Conservation (phyloP, 768 basidiomycete genomes). For the Boletus coccyginus region DNA sequence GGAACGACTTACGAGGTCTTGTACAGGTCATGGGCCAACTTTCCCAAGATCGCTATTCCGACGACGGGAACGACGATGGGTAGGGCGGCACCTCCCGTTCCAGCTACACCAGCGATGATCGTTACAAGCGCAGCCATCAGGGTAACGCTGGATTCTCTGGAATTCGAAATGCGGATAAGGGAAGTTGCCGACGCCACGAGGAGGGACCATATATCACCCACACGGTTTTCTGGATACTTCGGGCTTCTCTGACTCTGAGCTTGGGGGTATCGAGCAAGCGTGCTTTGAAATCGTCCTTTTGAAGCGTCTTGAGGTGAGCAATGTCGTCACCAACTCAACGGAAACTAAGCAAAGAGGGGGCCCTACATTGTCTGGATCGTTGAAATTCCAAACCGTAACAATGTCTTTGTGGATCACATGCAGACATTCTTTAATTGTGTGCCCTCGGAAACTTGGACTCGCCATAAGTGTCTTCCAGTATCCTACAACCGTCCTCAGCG, state of each 20-base stretch:
- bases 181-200: not conserved
- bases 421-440: not conserved
- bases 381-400: constrained; percentile 4
- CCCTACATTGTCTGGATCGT: not conserved
- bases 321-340: not conserved
- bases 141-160: not conserved
- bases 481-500: not conserved
- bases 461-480: not conserved
- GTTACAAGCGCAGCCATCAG: constrained; percentile 1
- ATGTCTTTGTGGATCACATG: constrained; percentile 4
- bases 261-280: not conserved
- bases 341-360: not conserved
- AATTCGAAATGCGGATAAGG: not conserved
- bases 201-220: not conserved
- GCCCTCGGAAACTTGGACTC: not conserved
- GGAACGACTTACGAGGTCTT: not conserved
- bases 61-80: constrained; percentile 4
- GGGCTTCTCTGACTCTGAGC: not conserved
- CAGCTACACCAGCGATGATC: not conserved
- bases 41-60: not conserved
- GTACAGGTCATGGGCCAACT: not conserved
- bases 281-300: not conserved
- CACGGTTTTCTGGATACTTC: not conserved
- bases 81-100: not conserved
- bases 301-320: not conserved